Conservation (phyloP, 108 stramenopile species). For the Skeletonema marinoi region DNA sequence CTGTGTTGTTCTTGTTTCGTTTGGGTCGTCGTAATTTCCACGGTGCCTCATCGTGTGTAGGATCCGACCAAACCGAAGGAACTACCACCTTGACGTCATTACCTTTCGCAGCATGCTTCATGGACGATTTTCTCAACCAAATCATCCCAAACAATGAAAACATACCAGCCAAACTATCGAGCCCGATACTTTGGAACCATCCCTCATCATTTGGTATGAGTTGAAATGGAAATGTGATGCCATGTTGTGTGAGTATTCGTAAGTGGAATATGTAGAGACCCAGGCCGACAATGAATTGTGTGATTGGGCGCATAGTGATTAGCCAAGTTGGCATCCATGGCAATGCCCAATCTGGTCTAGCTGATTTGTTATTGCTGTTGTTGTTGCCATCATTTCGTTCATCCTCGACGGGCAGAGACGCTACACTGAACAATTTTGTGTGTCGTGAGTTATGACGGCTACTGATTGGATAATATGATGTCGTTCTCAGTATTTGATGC, state of each 20-base stretch:
- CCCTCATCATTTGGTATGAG: slow-evolving; percentile 87
- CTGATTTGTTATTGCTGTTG: not conserved
- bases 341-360: slow-evolving; percentile 56
- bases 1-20: slow-evolving; percentile 6
- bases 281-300: slow-evolving; percentile 53
- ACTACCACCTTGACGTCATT: slow-evolving; percentile 9
- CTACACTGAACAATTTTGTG: not conserved
- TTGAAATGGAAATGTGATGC: slow-evolving; percentile 84
- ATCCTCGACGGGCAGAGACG: not conserved
- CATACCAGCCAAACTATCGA: slow-evolving; percentile 83
- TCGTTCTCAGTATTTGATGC: not conserved
- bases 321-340: slow-evolving; percentile 74
- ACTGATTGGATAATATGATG: not conserved
- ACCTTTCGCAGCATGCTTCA: slow-evolving; percentile 1
- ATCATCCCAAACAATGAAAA: slow-evolving; percentile 39
- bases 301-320: slow-evolving; percentile 51
- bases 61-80: slow-evolving; percentile 41
- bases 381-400: not conserved
- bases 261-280: slow-evolving; percentile 69
- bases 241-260: slow-evolving; percentile 69
- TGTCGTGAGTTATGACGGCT: not conserved
- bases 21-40: slow-evolving; percentile 38
- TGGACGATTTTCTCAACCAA: slow-evolving; percentile 23
- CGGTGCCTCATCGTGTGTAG: slow-evolving; percentile 34
- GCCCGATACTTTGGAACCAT: slow-evolving; percentile 80